These are phyloP conservation scores for Cephaloascus fragrans DNA, from an alignment of 805 yeast genomes.

Conservation along the genomic window DNA sequence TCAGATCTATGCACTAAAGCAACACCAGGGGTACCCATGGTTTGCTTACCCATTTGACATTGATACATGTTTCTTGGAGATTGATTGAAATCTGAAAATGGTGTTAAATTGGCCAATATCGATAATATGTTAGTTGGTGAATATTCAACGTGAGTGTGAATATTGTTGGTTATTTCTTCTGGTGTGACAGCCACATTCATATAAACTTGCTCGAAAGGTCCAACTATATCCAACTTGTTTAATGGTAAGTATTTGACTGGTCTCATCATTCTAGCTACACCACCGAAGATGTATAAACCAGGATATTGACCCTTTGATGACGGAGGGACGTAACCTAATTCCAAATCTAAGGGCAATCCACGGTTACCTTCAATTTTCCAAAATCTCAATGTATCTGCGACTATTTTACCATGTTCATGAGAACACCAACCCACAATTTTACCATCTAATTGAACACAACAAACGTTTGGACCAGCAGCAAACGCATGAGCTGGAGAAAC, in stretches of 20 bases:
- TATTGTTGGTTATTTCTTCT: constrained; percentile 69
- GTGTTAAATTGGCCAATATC: constrained; percentile 92
- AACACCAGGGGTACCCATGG: constrained; percentile 99
- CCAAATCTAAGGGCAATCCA: constrained; percentile 78
- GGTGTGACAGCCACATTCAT: constrained; percentile 95
- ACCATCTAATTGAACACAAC: constrained; percentile 94
- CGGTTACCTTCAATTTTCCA: constrained; percentile 84
- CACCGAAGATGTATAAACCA: constrained; percentile 85
- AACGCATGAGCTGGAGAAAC: constrained; percentile 71
- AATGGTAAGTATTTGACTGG: constrained; percentile 89
- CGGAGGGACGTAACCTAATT: constrained; percentile 95
- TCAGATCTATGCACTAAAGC: constrained; percentile 88
- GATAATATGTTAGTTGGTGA: constrained; percentile 92
- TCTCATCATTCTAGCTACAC: constrained; percentile 90
- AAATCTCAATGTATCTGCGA: constrained; percentile 83
- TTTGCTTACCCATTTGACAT: constrained; percentile 99
- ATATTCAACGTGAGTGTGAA: constrained; percentile 89
- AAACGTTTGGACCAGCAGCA: constrained; percentile 80
- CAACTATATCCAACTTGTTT: constrained; percentile 76
- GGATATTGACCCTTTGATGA: constrained; percentile 95
- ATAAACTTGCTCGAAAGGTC: constrained; percentile 97
- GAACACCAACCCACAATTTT: constrained; percentile 89
- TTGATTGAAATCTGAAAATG: constrained; percentile 97
- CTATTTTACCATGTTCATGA: constrained; percentile 75
- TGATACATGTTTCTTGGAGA: constrained; percentile 99